Conservation (phyloP, 2,329 filamentous ascomycete genomes). For the Neoascochyta sp. region DNA sequence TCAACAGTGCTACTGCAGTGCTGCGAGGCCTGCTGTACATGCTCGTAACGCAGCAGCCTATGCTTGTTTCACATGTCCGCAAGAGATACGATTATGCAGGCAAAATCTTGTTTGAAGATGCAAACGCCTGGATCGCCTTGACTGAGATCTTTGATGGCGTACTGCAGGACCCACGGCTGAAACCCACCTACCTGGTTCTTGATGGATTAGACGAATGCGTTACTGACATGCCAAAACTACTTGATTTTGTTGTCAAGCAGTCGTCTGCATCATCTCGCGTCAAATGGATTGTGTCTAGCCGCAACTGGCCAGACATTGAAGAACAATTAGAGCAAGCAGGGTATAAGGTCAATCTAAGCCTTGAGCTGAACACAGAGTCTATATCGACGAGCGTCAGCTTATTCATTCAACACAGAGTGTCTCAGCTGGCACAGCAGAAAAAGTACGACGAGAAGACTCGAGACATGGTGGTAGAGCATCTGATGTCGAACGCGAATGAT, state of each 20-base stretch:
- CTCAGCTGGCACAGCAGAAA: slow-evolving; percentile 21
- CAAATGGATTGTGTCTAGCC: slow-evolving; percentile 36
- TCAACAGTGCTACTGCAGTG: slow-evolving; percentile 42
- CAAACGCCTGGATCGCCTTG: slow-evolving; percentile 39
- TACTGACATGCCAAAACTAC: slow-evolving; percentile 1
- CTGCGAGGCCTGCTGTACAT: slow-evolving; percentile 45
- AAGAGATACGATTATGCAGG: slow-evolving; percentile 37
- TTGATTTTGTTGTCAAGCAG: slow-evolving; percentile 1
- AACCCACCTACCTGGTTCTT: slow-evolving; percentile 38
- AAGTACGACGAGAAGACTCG: slow-evolving; percentile 13
- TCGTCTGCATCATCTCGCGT: slow-evolving; percentile 8
- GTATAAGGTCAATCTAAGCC: slow-evolving; percentile 21
- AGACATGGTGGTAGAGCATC: slow-evolving; percentile 8
- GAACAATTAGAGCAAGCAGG: slow-evolving; percentile 16
- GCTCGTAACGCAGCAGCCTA: slow-evolving; percentile 34
- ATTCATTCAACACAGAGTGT: slow-evolving; percentile 39
- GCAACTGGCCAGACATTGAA: slow-evolving; percentile 41
- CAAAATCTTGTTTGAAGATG: slow-evolving; percentile 41
- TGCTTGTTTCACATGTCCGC: slow-evolving; percentile 35
- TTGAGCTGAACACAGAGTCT: slow-evolving; percentile 34
- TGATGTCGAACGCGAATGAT: slow-evolving; percentile 32
- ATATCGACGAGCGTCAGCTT: slow-evolving; percentile 32
- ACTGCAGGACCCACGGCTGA: slow-evolving; percentile 33
- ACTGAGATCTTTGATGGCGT: slow-evolving; percentile 40
- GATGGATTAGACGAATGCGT: slow-evolving; percentile 50